Base-by-base conservation (phyloP, 2,329 filamentous ascomycete species). In the Phyllosticta citrichinensis region DNA sequence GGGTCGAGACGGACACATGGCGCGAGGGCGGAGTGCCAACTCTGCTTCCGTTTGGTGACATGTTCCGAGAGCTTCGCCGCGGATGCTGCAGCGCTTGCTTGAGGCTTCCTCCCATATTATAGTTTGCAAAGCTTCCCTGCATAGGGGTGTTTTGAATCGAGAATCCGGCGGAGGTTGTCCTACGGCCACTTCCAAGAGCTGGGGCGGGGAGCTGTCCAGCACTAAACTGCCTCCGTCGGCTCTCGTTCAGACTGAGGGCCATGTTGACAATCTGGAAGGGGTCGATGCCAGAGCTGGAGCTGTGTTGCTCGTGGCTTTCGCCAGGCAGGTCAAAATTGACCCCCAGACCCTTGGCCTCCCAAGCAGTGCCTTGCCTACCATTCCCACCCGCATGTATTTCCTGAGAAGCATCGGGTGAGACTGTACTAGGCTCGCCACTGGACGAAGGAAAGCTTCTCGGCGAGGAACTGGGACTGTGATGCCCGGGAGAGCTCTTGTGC, bases 241-340 rank as follows among this genome's bases (percentile, higher is more conserved):
- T 89, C 73, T 97, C 91, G 76, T 89, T 96, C 56, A 97, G 75
- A 65, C 87, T 94, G 66, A 97, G 76, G 1, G 93, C 93, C 83
- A 97, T 89, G 68, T 91, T 91, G 52, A 97, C 91, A 65, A 97
- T 95, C 73, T 96, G 89, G 3, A 87, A 84, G 8, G 92, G 88
- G 68, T 97, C 92, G 63, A 88, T 81, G 67, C 91, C 85, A 20
- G 88, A 70, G 5, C 74, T 78, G 55, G 69, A 40, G 33, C 33
- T 40, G 11, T 40, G 33, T 17, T 40, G 33, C 33, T 40, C 33
- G 2, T 12, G 6, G 2, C 19, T 12, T 11, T 40, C 33, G 33
- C 5, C 5, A 11, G 33, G 33, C 33, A 40, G 33, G 33, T 40
- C 33, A 5, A 40, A 40, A 40, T 40, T 40, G 33, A 40, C 33